Conservation (phyloP, 2,329 filamentous ascomycete species). For the Diaporthe citri region DNA sequence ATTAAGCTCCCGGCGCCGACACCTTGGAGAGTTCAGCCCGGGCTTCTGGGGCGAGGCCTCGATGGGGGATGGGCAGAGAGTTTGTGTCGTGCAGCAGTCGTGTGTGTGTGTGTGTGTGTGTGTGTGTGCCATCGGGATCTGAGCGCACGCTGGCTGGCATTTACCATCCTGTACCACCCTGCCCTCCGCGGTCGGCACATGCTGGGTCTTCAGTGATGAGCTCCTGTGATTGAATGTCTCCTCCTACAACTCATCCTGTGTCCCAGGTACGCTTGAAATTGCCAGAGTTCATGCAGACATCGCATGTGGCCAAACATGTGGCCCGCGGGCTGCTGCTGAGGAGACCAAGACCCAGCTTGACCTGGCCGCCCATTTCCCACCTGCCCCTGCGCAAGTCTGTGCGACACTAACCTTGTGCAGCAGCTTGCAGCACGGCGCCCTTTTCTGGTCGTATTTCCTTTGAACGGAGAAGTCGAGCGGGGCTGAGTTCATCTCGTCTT, state of each 20-base stretch:
- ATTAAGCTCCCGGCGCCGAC: constrained; percentile 29
- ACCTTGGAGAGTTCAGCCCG: constrained; percentile 19
- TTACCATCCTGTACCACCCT: neutral
- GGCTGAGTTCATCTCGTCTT: constrained; percentile 21
- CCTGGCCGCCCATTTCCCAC: neutral
- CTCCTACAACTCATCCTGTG: neutral
- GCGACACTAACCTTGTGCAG: constrained; percentile 32
- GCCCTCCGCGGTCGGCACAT: constrained; percentile 1
- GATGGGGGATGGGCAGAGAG: neutral
- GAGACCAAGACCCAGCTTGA: neutral
- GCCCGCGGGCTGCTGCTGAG: constrained; percentile 3
- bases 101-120: neutral
- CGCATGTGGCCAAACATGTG: neutral
- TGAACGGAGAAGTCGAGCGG: neutral
- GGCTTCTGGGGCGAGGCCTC: neutral
- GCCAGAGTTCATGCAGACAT: neutral
- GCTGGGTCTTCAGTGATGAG: neutral
- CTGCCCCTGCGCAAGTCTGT: constrained; percentile 33
- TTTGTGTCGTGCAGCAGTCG: neutral
- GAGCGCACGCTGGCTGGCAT: neutral
- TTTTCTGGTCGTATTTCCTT: neutral
- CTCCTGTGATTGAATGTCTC: neutral
- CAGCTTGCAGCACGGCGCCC: constrained; percentile 12
- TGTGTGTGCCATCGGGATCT: neutral
- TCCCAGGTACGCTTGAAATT: neutral